A percentile compares a stretch with the other conserved stretches of the same genome.
These are phyloP conservation scores for Plasmodium blacklocki DNA, from an alignment of 169 alveolate species.

Conservation along the genomic window DNA sequence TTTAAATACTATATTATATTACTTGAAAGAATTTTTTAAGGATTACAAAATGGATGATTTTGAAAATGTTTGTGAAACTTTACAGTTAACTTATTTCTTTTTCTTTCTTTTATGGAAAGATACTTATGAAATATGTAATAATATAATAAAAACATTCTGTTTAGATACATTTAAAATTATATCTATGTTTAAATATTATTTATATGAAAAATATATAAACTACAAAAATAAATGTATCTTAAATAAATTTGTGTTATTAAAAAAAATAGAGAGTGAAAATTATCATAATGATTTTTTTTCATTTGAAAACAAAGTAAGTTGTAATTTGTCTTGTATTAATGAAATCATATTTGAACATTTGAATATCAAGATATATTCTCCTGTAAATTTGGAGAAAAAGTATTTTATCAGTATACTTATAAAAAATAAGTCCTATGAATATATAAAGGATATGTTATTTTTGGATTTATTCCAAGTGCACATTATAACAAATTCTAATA, in stretches of 20 bases:
- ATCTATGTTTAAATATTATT: constrained; percentile 45
- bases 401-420: constrained; percentile 25
- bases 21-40: constrained; percentile 69
- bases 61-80: constrained; percentile 61
- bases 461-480: constrained; percentile 48
- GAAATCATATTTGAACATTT: constrained; percentile 49
- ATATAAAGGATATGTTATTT: constrained; percentile 42
- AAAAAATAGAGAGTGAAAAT: constrained; percentile 28
- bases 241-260: constrained; percentile 37
- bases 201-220: constrained; percentile 53
- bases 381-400: constrained; percentile 15
- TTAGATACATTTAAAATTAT: constrained; percentile 50
- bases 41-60: constrained; percentile 48
- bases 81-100: constrained; percentile 52
- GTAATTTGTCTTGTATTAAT: constrained; percentile 13
- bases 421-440: constrained; percentile 65
- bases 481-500: constrained; percentile 7
- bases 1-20: constrained; percentile 42
- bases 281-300: constrained; percentile 31
- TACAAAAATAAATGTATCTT: constrained; percentile 22
- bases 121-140: constrained; percentile 11
- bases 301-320: constrained; percentile 57
- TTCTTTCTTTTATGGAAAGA: constrained; percentile 54
- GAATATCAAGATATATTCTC: constrained; percentile 29
- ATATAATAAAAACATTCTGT: constrained; percentile 16